Conservation (phyloP, 1,139 yeast species). For the Pichia sorboxylosa region DNA sequence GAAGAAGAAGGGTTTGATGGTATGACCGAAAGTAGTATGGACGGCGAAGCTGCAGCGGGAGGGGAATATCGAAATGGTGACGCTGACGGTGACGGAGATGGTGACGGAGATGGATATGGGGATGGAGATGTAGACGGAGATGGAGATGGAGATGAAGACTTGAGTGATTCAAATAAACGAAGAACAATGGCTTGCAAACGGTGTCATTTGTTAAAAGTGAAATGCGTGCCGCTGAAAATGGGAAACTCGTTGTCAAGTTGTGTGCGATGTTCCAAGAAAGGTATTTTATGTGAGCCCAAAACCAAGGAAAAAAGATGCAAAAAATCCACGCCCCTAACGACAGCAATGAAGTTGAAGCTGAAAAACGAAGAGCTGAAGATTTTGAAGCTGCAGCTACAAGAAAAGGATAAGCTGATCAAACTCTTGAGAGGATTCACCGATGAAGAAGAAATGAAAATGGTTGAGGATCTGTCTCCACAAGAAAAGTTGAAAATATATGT, state of each 20-base stretch:
- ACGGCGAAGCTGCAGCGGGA: not conserved
- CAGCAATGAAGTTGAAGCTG: slow-evolving; percentile 7
- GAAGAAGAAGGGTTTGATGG: not conserved
- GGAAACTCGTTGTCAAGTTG: slow-evolving; percentile 51
- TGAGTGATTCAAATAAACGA: slow-evolving; percentile 16
- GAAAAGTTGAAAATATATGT: slow-evolving; percentile 9
- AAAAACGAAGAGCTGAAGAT: slow-evolving; percentile 9
- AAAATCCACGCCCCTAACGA: slow-evolving; percentile 15
- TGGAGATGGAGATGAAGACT: not conserved
- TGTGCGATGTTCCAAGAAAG: slow-evolving; percentile 56
- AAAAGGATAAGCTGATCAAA: slow-evolving; percentile 13
- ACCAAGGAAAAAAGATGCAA: slow-evolving; percentile 39
- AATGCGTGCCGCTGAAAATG: slow-evolving; percentile 65
- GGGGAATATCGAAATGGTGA: not conserved
- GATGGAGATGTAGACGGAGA: not conserved
- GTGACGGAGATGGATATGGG: not conserved
- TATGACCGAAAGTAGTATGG: not conserved
- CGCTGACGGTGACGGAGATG: not conserved
- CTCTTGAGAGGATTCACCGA: slow-evolving; percentile 9
- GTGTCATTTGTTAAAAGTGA: slow-evolving; percentile 72
- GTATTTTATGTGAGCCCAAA: slow-evolving; percentile 58
- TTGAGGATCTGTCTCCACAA: slow-evolving; percentile 1
- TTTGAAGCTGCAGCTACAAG: slow-evolving; percentile 8
- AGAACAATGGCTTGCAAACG: slow-evolving; percentile 61
- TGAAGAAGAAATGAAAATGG: slow-evolving; percentile 6